These are phyloP conservation scores for Aspergillus sp. DNA, from an alignment of 2,329 filamentous ascomycete genomes.

Conservation along the genomic window DNA sequence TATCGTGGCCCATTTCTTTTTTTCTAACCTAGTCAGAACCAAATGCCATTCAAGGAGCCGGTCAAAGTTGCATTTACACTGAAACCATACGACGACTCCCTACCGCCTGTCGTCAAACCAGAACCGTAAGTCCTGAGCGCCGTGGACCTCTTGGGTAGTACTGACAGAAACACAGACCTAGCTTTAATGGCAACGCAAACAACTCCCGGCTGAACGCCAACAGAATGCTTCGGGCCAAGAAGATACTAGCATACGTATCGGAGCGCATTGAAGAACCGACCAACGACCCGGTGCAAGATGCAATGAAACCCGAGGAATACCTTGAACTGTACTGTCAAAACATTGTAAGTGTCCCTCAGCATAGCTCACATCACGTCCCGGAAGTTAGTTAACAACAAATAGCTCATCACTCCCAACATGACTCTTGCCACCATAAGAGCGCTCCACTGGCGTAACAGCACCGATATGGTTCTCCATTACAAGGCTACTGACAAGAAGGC, in stretches of 20 bases:
- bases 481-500: slow-evolving; percentile 82
- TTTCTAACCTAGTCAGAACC: slow-evolving; percentile 57
- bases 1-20: background rate
- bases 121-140: slow-evolving; percentile 58
- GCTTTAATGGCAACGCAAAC: slow-evolving; percentile 40
- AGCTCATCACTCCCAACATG: slow-evolving; percentile 71
- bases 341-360: slow-evolving; percentile 59
- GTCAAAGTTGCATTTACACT: slow-evolving; percentile 95
- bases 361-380: background rate
- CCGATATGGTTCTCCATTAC: slow-evolving; percentile 87
- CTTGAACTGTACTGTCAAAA: slow-evolving; percentile 93
- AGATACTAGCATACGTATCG: slow-evolving; percentile 88
- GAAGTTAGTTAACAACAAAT: slow-evolving; percentile 5
- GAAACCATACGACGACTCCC: slow-evolving; percentile 71
- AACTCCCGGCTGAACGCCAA: slow-evolving; percentile 95
- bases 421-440: slow-evolving; percentile 90
- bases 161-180: slow-evolving; percentile 21
- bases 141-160: background rate
- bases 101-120: slow-evolving; percentile 71
- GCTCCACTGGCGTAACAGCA: slow-evolving; percentile 93
- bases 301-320: slow-evolving; percentile 83
- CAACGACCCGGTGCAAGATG: slow-evolving; percentile 58
- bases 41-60: slow-evolving; percentile 81
- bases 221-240: slow-evolving; percentile 91
- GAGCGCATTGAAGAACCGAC: slow-evolving; percentile 78